Evolutionary conservation across 164 flowering plant species (phyloP).

Genomic region (grape (Vitis vinifera)): DNA sequence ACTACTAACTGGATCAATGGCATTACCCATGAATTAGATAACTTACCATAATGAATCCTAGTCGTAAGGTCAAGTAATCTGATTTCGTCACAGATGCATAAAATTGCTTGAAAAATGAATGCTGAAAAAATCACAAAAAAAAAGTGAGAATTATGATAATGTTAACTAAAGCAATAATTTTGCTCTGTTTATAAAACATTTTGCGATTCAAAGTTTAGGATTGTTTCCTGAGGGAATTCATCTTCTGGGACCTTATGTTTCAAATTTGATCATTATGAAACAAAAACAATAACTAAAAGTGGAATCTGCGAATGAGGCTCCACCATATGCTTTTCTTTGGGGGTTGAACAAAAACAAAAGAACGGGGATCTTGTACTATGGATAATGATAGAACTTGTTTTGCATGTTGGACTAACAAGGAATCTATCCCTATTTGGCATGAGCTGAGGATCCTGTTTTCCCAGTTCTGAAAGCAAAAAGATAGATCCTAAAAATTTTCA

Average conservation of each 20-base stretch:
- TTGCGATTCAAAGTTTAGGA: neutral
- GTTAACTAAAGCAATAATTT: neutral
- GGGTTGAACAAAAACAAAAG: too few relatives aligned
- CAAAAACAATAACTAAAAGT: neutral
- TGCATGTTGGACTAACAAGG: too few relatives aligned
- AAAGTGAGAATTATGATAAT: neutral
- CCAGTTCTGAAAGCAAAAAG: too few relatives aligned
- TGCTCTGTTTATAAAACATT: too few relatives aligned
- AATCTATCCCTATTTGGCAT: too few relatives aligned
- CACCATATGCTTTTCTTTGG: neutral
- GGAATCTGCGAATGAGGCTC: neutral
- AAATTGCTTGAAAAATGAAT: conserved; percentile 78
- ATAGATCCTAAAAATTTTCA: too few relatives aligned
- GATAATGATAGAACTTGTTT: too few relatives aligned
- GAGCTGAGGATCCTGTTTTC: too few relatives aligned
- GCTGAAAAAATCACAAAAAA: conserved; percentile 31
- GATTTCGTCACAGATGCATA: conserved; percentile 73
- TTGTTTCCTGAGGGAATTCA: neutral
- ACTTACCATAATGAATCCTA: conserved; percentile 78
- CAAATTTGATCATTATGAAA: neutral
- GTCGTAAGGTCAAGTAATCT: conserved; percentile 71
- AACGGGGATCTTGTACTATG: too few relatives aligned
- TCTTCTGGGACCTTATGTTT: neutral
- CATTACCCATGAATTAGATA: neutral
- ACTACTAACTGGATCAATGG: too few relatives aligned